phyloP scores from a whole-genome alignment of 2,329 filamentous ascomycete genomes.

The Cladosporium sphaerospermum region DNA sequence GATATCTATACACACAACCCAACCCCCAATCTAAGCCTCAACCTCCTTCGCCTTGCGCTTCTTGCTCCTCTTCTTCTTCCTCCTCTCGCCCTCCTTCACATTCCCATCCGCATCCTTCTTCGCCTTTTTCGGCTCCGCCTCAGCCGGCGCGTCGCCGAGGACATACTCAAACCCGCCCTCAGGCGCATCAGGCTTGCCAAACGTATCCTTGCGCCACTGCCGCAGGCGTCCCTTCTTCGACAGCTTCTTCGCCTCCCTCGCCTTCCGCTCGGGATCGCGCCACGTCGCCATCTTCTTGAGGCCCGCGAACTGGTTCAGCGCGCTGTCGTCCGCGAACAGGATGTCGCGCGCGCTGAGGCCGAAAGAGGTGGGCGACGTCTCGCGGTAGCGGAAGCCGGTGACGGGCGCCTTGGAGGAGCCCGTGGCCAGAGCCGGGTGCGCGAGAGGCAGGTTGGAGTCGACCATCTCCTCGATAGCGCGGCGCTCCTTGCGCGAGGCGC shows the following conservation, averaged over 20 bases:
- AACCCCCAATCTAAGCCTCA: slow-evolving; percentile 15
- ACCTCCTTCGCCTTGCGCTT: slow-evolving; percentile 32
- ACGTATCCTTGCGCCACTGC: slow-evolving; percentile 72
- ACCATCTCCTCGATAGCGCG: slow-evolving; percentile 80
- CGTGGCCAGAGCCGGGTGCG: slow-evolving; percentile 50
- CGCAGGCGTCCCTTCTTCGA: slow-evolving; percentile 88
- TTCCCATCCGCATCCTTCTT: slow-evolving; percentile 26
- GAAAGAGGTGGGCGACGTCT: slow-evolving; percentile 84
- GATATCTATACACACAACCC: too few relatives aligned
- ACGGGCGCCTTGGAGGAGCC: slow-evolving; percentile 40
- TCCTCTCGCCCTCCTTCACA: slow-evolving; percentile 29
- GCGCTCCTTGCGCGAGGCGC: slow-evolving; percentile 71
- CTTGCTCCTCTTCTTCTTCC: slow-evolving; percentile 36
- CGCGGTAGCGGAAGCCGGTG: slow-evolving; percentile 77
- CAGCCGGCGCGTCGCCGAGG: slow-evolving; percentile 19
- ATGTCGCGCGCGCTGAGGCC: slow-evolving; percentile 88
- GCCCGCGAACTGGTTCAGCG: slow-evolving; percentile 84
- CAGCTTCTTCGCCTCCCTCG: slow-evolving; percentile 76
- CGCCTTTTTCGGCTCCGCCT: slow-evolving; percentile 20
- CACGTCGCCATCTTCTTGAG: slow-evolving; percentile 93
- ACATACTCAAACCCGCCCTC: slow-evolving; percentile 36
- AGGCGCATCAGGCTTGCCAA: slow-evolving; percentile 53
- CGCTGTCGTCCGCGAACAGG: slow-evolving; percentile 76
- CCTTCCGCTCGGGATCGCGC: slow-evolving; percentile 82
- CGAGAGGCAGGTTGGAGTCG: slow-evolving; percentile 69